Evolutionary conservation across 2,329 filamentous ascomycete species (phyloP).

Genomic region (Calonectria honghensis): DNA sequence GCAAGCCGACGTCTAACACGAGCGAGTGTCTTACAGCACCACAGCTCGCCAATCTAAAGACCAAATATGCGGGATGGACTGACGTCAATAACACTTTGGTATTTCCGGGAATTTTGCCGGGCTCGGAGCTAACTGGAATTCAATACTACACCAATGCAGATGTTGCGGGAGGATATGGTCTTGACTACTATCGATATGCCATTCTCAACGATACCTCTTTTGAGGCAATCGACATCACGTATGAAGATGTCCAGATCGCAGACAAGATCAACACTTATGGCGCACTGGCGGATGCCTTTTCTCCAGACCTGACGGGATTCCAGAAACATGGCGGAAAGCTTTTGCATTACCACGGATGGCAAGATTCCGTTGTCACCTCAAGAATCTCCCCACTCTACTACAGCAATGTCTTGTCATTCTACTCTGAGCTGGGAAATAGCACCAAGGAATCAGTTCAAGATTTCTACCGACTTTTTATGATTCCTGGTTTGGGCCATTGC

Average conservation of each 20-base stretch:
- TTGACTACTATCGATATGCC: conserved; percentile 16
- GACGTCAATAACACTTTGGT: conserved; percentile 17
- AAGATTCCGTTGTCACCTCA: conserved; percentile 14
- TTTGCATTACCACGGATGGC: conserved; percentile 17
- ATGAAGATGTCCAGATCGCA: conserved; percentile 11
- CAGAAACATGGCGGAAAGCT: conserved; percentile 8
- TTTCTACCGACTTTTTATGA: conserved; percentile 3
- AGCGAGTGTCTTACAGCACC: conserved; percentile 8
- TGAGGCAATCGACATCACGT: conserved; percentile 7
- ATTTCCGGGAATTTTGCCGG: not conserved
- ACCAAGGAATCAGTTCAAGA: not conserved
- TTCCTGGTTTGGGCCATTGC: conserved; percentile 2
- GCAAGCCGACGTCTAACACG: conserved; percentile 1
- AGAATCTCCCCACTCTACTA: conserved; percentile 4
- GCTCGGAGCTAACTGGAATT: conserved; percentile 3
- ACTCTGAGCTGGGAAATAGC: not conserved
- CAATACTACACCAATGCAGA: conserved; percentile 24
- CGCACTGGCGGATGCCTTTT: not conserved
- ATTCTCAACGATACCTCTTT: conserved; percentile 14
- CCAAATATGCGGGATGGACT: conserved; percentile 7
- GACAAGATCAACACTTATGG: conserved; percentile 14
- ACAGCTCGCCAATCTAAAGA: conserved; percentile 12
- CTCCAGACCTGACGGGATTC: conserved; percentile 3
- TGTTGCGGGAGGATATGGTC: conserved; percentile 13
- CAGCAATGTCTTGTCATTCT: conserved; percentile 17